Base-by-base conservation (phyloP, 2,329 filamentous ascomycete species). In the Ophiostoma perfectum region DNA sequence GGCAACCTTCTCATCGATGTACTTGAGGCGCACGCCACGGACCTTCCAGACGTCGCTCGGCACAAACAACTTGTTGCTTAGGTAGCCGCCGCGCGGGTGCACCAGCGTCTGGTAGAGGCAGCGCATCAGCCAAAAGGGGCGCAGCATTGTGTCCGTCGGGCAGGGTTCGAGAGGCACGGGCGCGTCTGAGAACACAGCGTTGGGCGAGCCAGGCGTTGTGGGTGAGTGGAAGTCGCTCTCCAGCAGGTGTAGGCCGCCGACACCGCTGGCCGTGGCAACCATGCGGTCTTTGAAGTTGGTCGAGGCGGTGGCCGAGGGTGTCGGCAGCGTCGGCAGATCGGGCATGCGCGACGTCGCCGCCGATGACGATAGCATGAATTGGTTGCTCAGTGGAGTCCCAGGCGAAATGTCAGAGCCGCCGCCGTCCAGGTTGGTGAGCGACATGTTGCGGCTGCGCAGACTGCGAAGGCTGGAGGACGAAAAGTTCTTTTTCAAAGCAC, bases 101-200 rank as follows among this genome's bases (percentile, higher is more conserved):
- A 89, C 90, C 62, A 99, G 87, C 0, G 93, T 97, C 77, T 97
- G 92, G 76, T 95, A 96, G 39, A 99, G 83, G 71, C 91, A 93
- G 67, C 95, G 88, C 92, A 99, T 97, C 62, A 99, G 83, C 95
- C 95, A 99, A 78, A 97, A 99, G 1, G 95, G 96, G 27, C 95
- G 88, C n/a, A 98, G 83, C 74, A 97, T 84, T 70, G 90, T 89
- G 55, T 96, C 92, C 47, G 90, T 91, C 0, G 95, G 95, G 76
- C 96, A 99, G 3, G 95, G 91, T 75, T 99, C 95, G 5, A 99
- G 83, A 0, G 92, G 87, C 36, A 89, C 84, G 12, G 93, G 93
- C 0, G 88, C 85, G 72, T 92, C 88, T 0, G 81, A 75, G 12
- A 82, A 81, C n/a, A 84, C 77, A 3, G 84, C 81, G 68, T 89